These are phyloP conservation scores for Umbilicus rupestris DNA, from an alignment of 164 flowering plant genomes.

Conservation along the genomic window DNA sequence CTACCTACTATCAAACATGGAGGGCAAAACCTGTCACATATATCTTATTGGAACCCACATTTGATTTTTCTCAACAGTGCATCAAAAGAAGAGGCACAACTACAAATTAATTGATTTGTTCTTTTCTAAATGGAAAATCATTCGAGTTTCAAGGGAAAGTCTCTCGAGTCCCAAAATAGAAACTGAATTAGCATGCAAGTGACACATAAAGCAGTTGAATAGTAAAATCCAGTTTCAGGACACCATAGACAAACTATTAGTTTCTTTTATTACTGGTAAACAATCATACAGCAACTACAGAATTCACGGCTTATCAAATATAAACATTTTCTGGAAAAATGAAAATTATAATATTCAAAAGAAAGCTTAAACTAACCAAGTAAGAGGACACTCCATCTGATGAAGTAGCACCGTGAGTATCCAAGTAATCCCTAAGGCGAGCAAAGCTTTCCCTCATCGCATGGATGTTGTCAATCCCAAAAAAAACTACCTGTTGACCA, in stretches of 20 bases:
- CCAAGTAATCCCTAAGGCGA: slow-evolving; percentile 88
- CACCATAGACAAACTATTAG: not conserved
- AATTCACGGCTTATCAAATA: too few relatives aligned
- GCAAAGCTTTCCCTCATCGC: slow-evolving; percentile 94
- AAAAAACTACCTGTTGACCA: slow-evolving; percentile 65
- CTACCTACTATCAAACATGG: too few relatives aligned
- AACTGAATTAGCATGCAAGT: not conserved
- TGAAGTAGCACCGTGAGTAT: slow-evolving; percentile 83
- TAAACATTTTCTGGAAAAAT: too few relatives aligned
- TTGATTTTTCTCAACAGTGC: not conserved
- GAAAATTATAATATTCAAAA: not conserved
- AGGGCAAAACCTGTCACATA: too few relatives aligned
- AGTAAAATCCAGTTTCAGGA: not conserved
- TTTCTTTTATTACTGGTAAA: not conserved
- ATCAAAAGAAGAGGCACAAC: not conserved
- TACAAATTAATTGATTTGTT: too few relatives aligned
- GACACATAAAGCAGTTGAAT: not conserved
- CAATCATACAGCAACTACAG: too few relatives aligned
- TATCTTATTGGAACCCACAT: not conserved
- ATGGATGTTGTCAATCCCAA: slow-evolving; percentile 98
- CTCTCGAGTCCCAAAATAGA: too few relatives aligned
- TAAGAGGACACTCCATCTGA: slow-evolving; percentile 96
- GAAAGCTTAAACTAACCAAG: slow-evolving; percentile 43
- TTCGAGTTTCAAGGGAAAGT: too few relatives aligned
- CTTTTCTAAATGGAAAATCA: too few relatives aligned